Conservation (phyloP, 1,139 yeast species). For the Pichia sp. region DNA sequence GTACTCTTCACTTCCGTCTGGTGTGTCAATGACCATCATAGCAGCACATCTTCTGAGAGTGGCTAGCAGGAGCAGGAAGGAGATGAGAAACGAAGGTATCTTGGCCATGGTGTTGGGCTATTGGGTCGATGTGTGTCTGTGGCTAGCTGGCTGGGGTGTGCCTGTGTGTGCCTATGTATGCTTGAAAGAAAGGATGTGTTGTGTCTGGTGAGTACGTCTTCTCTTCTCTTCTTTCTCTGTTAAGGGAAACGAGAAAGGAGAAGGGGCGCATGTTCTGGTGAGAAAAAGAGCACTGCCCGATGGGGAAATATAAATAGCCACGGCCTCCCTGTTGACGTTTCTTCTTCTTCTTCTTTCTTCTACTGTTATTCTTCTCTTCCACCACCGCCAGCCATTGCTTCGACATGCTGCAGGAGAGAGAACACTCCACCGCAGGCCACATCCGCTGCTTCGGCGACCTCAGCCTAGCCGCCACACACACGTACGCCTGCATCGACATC, state of each 20-base stretch:
- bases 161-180: too few relatives aligned
- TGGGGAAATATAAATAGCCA: too few relatives aligned
- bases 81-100: conserved; percentile 6
- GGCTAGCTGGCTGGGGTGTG: too few relatives aligned
- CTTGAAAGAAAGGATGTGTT: too few relatives aligned
- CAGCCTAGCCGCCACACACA: conserved; percentile 1
- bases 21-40: conserved; percentile 58
- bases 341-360: too few relatives aligned
- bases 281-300: too few relatives aligned
- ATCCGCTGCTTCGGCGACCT: conserved; percentile 5
- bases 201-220: too few relatives aligned
- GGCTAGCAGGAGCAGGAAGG: conserved; percentile 15
- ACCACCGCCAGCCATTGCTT: neutral
- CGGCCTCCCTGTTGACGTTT: neutral
- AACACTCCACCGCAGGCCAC: conserved; percentile 3
- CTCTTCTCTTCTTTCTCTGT: too few relatives aligned
- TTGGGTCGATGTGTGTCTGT: too few relatives aligned
- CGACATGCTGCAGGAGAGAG: conserved; percentile 8
- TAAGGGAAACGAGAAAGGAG: neutral
- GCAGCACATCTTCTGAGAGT: conserved; percentile 32
- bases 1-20: conserved; percentile 48
- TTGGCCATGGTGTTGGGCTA: too few relatives aligned
- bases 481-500: conserved; percentile 4
- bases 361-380: too few relatives aligned
- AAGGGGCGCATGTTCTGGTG: conserved; percentile 2